Base-by-base conservation (phyloP, 805 yeast species). In the Candida vaughaniae region DNA sequence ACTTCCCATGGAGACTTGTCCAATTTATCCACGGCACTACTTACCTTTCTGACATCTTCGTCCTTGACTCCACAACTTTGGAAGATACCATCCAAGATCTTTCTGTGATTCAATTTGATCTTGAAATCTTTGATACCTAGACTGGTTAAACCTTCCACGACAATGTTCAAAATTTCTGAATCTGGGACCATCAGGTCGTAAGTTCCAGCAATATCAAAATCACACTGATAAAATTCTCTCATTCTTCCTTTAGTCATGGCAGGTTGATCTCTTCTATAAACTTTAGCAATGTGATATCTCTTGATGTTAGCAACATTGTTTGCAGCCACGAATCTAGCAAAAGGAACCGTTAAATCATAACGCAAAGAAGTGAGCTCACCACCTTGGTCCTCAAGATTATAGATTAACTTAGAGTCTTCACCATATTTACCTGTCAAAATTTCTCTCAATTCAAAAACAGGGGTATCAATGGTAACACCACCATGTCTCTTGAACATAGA, bases 201-300 rank as follows among this genome's bases (percentile, higher is more conserved):
- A 39, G 62, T 64, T 36, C 99, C 99, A 16, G 99, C 99, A 55
- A 93, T 73, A 63, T 93, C 99, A 53, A 93, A 86, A 69, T 93
- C 99, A 72, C 99, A 93, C 69, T 93, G 99, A 64, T 93, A 93
- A 56, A 93, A 93, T 66, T 93, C 99, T 77, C 99, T 85, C 99
- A 93, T 93, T 66, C 99, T 80, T 44, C 99, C 99, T 66, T 93
- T 93, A 35, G 98, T 91, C 99, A 93, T 93, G 6, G 99, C 99
- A 4, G 99, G 99, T 66, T 93, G 99, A 61, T 93, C 99, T 67
- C 99, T 85, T 71, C 99, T 82, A 68, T 93, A 93, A 37, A 93
- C 99, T 63, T 93, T 93, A 51, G 99, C 99, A 47, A 93, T 87
- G 67, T 93, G 99, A 61, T 80, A 93, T 58, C 99, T 77, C 68